phyloP scores from a whole-genome alignment of 768 basidiomycete species.

The Leccinum ochraceum region DNA sequence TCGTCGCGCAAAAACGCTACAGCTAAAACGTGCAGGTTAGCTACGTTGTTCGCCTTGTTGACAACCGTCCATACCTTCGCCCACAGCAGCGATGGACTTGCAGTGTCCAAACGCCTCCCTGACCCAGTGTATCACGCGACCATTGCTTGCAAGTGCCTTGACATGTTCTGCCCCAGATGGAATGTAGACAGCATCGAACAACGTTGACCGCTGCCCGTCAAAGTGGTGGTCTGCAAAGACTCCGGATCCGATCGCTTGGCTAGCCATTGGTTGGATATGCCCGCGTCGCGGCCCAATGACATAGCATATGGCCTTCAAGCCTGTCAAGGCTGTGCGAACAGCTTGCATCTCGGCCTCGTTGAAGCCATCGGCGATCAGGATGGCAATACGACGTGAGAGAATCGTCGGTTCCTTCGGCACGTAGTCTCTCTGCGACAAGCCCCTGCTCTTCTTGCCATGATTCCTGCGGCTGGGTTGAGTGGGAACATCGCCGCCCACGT shows the following conservation, averaged over 20 bases:
- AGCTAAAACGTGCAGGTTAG: constrained; percentile 34
- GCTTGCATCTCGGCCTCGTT: constrained; percentile 57
- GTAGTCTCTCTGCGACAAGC: constrained; percentile 62
- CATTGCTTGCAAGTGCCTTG: constrained; percentile 57
- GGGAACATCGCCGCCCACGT: constrained; percentile 63
- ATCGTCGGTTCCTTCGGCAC: constrained; percentile 58
- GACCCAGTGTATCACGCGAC: constrained; percentile 78
- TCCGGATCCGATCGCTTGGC: constrained; percentile 28
- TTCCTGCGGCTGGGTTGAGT: constrained; percentile 50
- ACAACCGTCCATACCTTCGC: constrained; percentile 44
- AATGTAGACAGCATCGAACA: constrained; percentile 83
- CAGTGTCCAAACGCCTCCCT: constrained; percentile 86
- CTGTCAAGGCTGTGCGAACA: constrained; percentile 53
- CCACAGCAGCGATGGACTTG: constrained; percentile 79
- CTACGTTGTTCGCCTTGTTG: not conserved
- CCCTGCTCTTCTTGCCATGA: constrained; percentile 54
- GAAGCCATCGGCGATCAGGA: constrained; percentile 78
- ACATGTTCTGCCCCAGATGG: constrained; percentile 66
- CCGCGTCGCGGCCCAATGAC: constrained; percentile 71
- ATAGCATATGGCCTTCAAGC: constrained; percentile 57
- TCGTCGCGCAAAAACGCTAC: constrained; percentile 49
- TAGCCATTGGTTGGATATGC: constrained; percentile 39
- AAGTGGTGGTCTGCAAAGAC: constrained; percentile 67
- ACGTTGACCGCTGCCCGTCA: constrained; percentile 77
- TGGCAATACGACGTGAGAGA: constrained; percentile 68